A percentile compares a stretch with the other conserved stretches of the same genome.
Conservation (phyloP, 176 grass and related monocot genomes). For the Elymus sibiricus region DNA sequence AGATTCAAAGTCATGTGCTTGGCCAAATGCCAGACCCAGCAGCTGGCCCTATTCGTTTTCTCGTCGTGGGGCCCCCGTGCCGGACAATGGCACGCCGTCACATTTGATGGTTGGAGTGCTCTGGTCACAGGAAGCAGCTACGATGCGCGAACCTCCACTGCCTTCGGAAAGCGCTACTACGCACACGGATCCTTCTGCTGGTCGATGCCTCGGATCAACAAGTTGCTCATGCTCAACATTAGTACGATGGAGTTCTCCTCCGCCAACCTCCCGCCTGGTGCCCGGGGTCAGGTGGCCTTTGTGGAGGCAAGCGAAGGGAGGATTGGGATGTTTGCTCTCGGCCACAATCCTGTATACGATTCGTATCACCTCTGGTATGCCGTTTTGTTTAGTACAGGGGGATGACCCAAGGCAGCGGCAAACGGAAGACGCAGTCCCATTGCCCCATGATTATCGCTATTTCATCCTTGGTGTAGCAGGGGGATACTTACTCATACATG, state of each 20-base stretch:
- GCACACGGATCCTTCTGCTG: neutral
- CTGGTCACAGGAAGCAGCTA: neutral
- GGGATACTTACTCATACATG: neutral
- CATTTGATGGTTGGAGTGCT: neutral
- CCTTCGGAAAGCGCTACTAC: neutral
- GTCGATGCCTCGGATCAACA: neutral
- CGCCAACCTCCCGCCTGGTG: neutral
- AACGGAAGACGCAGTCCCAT: neutral
- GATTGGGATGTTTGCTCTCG: neutral
- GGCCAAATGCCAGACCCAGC: neutral
- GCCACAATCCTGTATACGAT: neutral
- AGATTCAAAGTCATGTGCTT: neutral
- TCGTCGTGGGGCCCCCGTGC: neutral
- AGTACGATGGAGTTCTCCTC: neutral
- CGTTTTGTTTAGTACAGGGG: neutral
- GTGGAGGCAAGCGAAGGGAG: neutral
- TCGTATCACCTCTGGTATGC: neutral
- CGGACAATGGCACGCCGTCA: neutral
- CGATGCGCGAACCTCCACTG: no score
- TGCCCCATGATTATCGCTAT: neutral
- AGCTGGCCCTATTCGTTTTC: neutral
- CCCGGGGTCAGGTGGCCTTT: no score
- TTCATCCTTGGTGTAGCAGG: neutral
- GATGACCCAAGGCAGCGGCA: neutral
- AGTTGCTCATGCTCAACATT: neutral